These are phyloP conservation scores for Cercospora sesami DNA, from an alignment of 2,329 filamentous ascomycete species.

Conservation along the genomic window DNA sequence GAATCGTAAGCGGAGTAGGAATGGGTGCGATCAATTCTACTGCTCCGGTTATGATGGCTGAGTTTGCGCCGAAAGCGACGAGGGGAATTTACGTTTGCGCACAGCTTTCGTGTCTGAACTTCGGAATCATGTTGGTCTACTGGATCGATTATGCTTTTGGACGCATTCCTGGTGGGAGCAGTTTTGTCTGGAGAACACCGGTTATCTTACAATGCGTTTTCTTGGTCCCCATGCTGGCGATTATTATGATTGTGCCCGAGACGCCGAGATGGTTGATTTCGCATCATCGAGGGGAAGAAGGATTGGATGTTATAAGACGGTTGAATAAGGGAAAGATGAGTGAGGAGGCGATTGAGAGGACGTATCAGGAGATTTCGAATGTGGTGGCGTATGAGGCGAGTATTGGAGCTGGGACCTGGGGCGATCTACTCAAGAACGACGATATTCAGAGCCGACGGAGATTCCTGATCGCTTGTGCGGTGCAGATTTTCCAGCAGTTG, in stretches of 20 bases:
- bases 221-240: constrained; percentile 43
- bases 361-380: constrained; percentile 33
- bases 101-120: constrained; percentile 52
- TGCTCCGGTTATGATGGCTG: constrained; percentile 48
- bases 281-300: constrained; percentile 44
- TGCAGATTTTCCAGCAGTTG: constrained; percentile 34
- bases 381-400: constrained; percentile 33
- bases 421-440: constrained; percentile 35
- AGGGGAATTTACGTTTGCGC: constrained; percentile 47
- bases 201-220: constrained; percentile 48
- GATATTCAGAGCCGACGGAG: constrained; percentile 28
- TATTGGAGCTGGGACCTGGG: constrained; percentile 43
- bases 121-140: constrained; percentile 49
- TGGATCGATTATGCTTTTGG: constrained; percentile 51
- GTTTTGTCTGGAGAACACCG: constrained; percentile 46
- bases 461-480: constrained; percentile 34
- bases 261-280: constrained; percentile 49
- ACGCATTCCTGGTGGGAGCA: constrained; percentile 26
- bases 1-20: constrained; percentile 48
- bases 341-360: constrained; percentile 29
- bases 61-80: constrained; percentile 40
- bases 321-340: constrained; percentile 34
- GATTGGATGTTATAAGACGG: constrained; percentile 38
- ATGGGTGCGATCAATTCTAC: constrained; percentile 50
- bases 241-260: constrained; percentile 46